Conservation (phyloP, 192 early-diverging fungal species). For the Coemansia umbellata region DNA sequence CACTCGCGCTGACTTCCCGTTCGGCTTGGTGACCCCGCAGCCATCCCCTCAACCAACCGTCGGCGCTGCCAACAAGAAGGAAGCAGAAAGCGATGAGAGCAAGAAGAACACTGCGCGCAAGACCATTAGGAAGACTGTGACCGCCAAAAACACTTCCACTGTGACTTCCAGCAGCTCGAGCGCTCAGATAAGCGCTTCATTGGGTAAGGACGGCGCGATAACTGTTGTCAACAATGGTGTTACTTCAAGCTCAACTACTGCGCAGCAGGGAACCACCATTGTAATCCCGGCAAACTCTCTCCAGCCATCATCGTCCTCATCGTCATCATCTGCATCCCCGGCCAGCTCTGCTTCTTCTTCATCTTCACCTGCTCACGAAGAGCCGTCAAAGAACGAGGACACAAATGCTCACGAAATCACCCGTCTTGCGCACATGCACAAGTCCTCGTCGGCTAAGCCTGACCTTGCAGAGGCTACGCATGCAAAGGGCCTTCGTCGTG, state of each 20-base stretch:
- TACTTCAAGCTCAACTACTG: not conserved
- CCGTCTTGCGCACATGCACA: slow-evolving; percentile 22
- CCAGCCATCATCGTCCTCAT: slow-evolving; percentile 4
- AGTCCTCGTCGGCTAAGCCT: slow-evolving; percentile 15
- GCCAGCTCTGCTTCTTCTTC: not conserved
- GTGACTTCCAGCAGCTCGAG: not conserved
- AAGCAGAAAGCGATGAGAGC: slow-evolving; percentile 14
- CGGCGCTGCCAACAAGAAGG: slow-evolving; percentile 2
- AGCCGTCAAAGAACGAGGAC: slow-evolving; percentile 20
- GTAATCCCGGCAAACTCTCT: slow-evolving; percentile 31
- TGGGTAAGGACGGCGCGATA: slow-evolving; percentile 46
- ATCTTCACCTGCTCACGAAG: slow-evolving; percentile 1
- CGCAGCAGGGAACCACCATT: slow-evolving; percentile 25
- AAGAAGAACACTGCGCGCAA: slow-evolving; percentile 21
- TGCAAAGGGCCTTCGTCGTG: slow-evolving; percentile 26
- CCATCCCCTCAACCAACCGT: not conserved
- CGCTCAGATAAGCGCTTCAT: slow-evolving; percentile 27
- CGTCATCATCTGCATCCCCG: slow-evolving; percentile 5
- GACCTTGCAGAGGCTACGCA: slow-evolving; percentile 5
- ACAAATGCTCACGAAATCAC: slow-evolving; percentile 29
- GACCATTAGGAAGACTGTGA: slow-evolving; percentile 34
- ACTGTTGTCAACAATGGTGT: slow-evolving; percentile 27
- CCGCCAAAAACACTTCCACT: slow-evolving; percentile 10
- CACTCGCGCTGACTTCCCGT: slow-evolving; percentile 44
- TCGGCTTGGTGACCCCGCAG: slow-evolving; percentile 40